Base-by-base conservation (phyloP, 495 filamentous ascomycete species). In the Xylaria grammica region DNA sequence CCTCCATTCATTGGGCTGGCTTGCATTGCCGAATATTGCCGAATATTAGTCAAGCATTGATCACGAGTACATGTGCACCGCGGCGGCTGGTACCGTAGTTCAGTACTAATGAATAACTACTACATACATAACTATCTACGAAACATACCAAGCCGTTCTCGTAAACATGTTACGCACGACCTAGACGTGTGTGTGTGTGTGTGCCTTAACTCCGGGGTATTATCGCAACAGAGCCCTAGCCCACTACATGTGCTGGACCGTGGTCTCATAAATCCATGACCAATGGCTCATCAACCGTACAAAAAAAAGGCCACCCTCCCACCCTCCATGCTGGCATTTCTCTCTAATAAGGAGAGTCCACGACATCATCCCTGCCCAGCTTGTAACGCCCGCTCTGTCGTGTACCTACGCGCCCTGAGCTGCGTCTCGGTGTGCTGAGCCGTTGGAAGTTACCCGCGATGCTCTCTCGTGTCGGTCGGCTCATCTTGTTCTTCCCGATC, bases 381-480 rank as follows among this genome's bases (percentile, higher is more conserved):
- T 86, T 86, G 55, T 82, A 82, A 22, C 81, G 72, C 1, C 78
- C 81, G 61, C 79, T 84, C 10, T 78, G 77, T 50, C 78, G 80
- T 0, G 79, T 85, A 38, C 83, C 82, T 61, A 87, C 76, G 15
- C 75, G 71, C 10, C 75, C 76, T 7, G 75, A 77, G 38, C 70
- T 67, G 79, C 84, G 69, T 75, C 84, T 71, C 78, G 74, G 58
- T 67, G 81, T 68, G 79, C 82, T 38, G 62, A 74, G 62, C 79
- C 80, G 49, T 68, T 78, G 34, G 81, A 88, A 69, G 79, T 90
- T 64, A 70, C 82, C 70, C 0, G 77, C 70, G 75, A 99, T 97
- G 71, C 92, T 97, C 83, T 99, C 93, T 40, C 95, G 82, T 5
- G 96, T 97, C 2, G 94, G 92, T 77, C 86, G 89, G 85, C 90